Percentiles rank a stretch among this genome's conserved stretches.
These are phyloP conservation scores for Knufia fluminis DNA, from an alignment of 2,329 filamentous ascomycete genomes.

Conservation along the genomic window DNA sequence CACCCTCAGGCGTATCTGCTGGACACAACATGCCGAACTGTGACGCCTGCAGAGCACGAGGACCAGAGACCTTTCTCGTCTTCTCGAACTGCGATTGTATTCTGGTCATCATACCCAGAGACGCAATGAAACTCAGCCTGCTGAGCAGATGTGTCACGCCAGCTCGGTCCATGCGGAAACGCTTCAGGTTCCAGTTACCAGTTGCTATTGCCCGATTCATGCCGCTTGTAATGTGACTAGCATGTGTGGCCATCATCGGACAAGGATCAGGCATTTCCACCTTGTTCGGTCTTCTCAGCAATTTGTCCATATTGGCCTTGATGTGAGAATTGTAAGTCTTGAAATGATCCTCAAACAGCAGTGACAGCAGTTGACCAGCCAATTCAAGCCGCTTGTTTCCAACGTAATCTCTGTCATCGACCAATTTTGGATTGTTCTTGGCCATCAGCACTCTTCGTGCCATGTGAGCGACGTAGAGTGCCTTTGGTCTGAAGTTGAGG, in stretches of 20 bases:
- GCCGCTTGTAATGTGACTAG: constrained; percentile 78
- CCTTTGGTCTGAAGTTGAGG: constrained; percentile 93
- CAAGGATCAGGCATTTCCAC: constrained; percentile 82
- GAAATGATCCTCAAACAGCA: constrained; percentile 96
- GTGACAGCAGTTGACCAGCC: constrained; percentile 84
- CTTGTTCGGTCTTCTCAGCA: constrained; percentile 84
- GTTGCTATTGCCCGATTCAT: constrained; percentile 96
- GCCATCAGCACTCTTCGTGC: constrained; percentile 92
- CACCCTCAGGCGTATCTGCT: constrained; percentile 95
- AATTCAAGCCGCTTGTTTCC: constrained; percentile 94
- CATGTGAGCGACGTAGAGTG: constrained; percentile 95
- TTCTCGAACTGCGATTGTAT: constrained; percentile 99
- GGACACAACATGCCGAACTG: constrained; percentile 98
- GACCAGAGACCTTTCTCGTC: constrained; percentile 90
- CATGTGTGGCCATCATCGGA: constrained; percentile 72
- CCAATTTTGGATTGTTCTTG: constrained; percentile 74
- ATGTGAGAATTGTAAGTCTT: constrained; percentile 87
- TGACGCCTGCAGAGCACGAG: constrained; percentile 88
- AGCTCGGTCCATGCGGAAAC: constrained; percentile 96
- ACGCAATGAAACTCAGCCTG: constrained; percentile 89
- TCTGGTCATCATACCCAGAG: constrained; percentile 98
- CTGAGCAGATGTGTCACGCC: constrained; percentile 95
- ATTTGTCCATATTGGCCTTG: constrained; percentile 90
- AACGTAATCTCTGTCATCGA: constrained; percentile 95
- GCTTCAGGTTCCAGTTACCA: constrained; percentile 94